Evolutionary conservation across 2,329 filamentous ascomycete species (phyloP), one percentile per base, ranked within the genome.

Genomic region (Aspergillus sclerotialis): DNA sequence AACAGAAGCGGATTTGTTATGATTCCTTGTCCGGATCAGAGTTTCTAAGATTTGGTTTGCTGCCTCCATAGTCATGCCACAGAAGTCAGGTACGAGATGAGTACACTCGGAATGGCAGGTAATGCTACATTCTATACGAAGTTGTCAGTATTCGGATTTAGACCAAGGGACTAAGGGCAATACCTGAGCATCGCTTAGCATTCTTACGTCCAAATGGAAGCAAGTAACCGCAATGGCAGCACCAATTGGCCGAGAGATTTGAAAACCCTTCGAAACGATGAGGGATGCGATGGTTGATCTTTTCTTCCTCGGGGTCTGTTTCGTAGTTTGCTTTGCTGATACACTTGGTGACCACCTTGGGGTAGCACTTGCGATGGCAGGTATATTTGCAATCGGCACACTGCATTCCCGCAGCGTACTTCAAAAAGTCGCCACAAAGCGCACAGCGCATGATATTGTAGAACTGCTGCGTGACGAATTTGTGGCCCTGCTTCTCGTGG

Each of bases 401-500:
- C 67, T 98, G 92, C 90, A 98, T 98, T 42, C 92, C 92, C 14
- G 92, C 86, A 31, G 90, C 93, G 60, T 96, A 96, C 60, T 96
- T 98, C 66, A 98, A 82, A 56, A 98, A 96, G 49, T 98, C 92
- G 40, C 89, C 92, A 60, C 92, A 98, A 23, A 96, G 79, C 10
- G 92, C 92, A 65, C 92, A 98, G 43, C 92, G 90, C 92, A 98
- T 98, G 57, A 98, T 95, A 73, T 96, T 98, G 80, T 96, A 98
- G 65, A 98, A 98, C 62, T 95, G 92, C 61, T 95, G 89, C 55
- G 92, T 85, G 36, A 96, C 82, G 57, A 98, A 98, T 67, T 96
- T 98, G 80, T 98, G 92, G 31, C 92, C 92, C 59, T 94, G 95
- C 72, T 95, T 94, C 68, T 98, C 92, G 67, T 95, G 86, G 4